Base-by-base conservation (phyloP, 805 yeast species). In the Yarrowia keelungensis region DNA sequence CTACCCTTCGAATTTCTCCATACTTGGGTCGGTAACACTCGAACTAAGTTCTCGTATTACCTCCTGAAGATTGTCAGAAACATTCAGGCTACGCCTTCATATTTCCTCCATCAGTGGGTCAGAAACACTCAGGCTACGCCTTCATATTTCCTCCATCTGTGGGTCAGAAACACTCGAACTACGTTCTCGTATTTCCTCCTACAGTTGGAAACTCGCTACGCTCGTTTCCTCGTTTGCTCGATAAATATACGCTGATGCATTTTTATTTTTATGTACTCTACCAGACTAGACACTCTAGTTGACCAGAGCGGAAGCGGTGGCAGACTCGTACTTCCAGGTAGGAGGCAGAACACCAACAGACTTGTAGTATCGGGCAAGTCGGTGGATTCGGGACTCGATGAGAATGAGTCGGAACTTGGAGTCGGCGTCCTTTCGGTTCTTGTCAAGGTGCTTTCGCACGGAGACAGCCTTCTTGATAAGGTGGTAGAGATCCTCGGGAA, bases 361-460 rank as follows among this genome's bases (percentile, higher is more conserved):
- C 92, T 97, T 94, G 97, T 95, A 95, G 96, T 95, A 95, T 88
- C 99, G 91, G 78, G 99, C 97, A 83, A 95, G 91, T 90, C 99
- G 94, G 97, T 95, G 99, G 87, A 95, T 95, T 92, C 99, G 93
- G 76, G 98, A 94, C 88, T 95, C 99, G 84, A 95, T 93, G 85
- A 95, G 90, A 95, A 95, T 95, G 82, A 95, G 92, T 90, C 99
- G 92, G 97, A 95, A 95, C 87, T 95, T 95, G 79, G 99, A 95
- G 87, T 95, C 99, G 89, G 95, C 94, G 87, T 95, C 99, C 90
- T 95, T 95, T 91, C 99, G 93, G 98, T 95, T 95, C 86, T 96
- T 91, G 87, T 95, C 99, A 83, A 95, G 90, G 86, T 95, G 99
- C 91, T 95, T 95, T 92, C 99, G 95, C 84, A 96, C 97, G 76